Percentiles rank a stretch among this genome's conserved stretches.
phyloP scores from a whole-genome alignment of 129 eudicot species.

The Gnaphalium uliginosum region DNA sequence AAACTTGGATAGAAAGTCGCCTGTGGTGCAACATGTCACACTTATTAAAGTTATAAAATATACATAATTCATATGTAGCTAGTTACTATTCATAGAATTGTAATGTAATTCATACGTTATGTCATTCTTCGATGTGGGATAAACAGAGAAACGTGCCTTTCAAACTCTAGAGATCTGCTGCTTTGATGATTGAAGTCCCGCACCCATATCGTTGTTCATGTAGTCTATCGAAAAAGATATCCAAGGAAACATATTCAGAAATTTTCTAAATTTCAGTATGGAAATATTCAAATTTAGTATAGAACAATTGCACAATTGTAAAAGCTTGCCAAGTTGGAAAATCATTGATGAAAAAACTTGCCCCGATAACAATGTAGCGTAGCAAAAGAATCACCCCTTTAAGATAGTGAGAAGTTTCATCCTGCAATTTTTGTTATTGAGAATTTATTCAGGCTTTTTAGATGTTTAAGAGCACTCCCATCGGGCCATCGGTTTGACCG shows the following conservation, averaged over 20 bases:
- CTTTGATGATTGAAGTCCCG: constrained; percentile 6
- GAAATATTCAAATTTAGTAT: background rate
- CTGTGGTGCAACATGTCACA: too few species aligned
- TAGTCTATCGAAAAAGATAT: constrained; percentile 20
- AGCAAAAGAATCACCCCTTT: constrained; percentile 82
- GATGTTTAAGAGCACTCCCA: background rate
- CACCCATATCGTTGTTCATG: background rate
- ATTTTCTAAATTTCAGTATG: background rate
- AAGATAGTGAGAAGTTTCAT: constrained; percentile 93
- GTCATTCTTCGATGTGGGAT: too few species aligned
- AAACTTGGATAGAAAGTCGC: too few species aligned
- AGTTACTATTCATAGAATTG: too few species aligned
- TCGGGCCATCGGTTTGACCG: too few species aligned
- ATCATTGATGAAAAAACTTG: constrained; percentile 49
- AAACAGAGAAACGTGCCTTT: constrained; percentile 7
- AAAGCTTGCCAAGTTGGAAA: constrained; percentile 46
- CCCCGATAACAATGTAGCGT: constrained; percentile 72
- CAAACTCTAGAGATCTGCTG: constrained; percentile 14
- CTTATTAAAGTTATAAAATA: too few species aligned
- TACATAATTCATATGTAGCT: too few species aligned
- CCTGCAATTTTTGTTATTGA: constrained; percentile 41
- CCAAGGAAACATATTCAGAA: background rate
- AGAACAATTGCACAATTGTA: background rate
- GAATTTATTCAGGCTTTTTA: background rate
- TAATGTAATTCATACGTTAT: too few species aligned